Evolutionary conservation across 768 basidiomycete genomes (phyloP), one percentile per base, ranked within the genome.

Genomic region (Termitomyces sp.): DNA sequence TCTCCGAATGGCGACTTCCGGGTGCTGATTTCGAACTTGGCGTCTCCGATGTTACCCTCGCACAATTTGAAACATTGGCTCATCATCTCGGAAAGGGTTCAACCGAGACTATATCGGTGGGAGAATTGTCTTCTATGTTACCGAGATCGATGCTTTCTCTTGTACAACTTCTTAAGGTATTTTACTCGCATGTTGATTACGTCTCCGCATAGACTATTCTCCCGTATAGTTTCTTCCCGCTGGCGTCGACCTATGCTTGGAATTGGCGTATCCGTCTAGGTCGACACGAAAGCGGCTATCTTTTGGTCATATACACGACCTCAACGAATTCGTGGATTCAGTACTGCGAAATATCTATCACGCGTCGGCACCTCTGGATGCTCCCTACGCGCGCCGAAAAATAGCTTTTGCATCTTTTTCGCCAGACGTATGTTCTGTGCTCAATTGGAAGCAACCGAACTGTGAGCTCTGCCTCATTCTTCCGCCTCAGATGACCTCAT

Each of bases 391-490:
- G 48, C 84, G 89, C 54, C 79, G 94, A 49, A 88, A 88, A 62
- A 84, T 98, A 58, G 83, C 93, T n/a, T 94, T 99, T 67, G 87
- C 88, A 39, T 96, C 94, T 6, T 98, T 91, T 70, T 88, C 89
- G 47, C 91, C 95, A 9, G 86, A 91, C 67, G 83, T 94, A 0
- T 96, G 94, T 70, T 84, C 91, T 8, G 87, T 91, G 16, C 71
- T 98, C 54, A 98, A 99, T 66, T 98, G 96, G 97, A 99, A 99
- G 72, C 96, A 99, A 71, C 96, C 96, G 12, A 98, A 98, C 70
- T 98, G 96, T 93, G 73, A 72, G 85, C 25, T 41, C 25, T 21
- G 25, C 21, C 19, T 40, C n/a, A 42, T 37, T 23, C 12, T 32
- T 50, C 17, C 19, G 25, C 16, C 40, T 25, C 17, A 32, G 23